Evolutionary conservation across 345 rosid genomes (phyloP), one percentile per base, ranked within the genome.

Genomic region (Citrus inodora): DNA sequence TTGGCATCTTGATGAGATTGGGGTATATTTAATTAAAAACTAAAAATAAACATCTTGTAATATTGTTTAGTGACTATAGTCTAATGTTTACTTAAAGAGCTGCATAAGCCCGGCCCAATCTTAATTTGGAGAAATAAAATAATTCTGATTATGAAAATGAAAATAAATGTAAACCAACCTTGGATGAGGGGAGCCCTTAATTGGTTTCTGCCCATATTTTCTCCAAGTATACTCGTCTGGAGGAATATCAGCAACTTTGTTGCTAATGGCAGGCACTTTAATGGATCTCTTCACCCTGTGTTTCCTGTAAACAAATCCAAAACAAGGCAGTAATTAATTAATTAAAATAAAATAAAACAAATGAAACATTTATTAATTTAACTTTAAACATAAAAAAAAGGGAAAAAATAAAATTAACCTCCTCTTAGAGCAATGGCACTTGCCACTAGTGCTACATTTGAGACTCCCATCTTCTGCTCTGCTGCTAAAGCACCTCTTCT

Each of bases 181-280:
- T 32, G 97, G 97, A 82, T 91, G 93, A 17, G 94, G 93, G 81
- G 97, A 89, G 22, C 94, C 94, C 74, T 92, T 92, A 33, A 92
- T 92, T 4, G 97, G 97, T 80, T 92, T 92, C 80, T 92, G 97
- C 21, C 97, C 97, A 62, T 92, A 92, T 75, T 92, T 92, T 78
- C 93, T 91, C 97, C 97, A 92, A 38, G 97, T 87, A 75, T 85
- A 91, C 83, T 92, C 97, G 85, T 92, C 97, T 21, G 93, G 90
- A 70, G 97, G 97, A 78, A 92, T 91, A 83, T 92, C 95, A 3
- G 97, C 93, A 74, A 91, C 85, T 89, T 88, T 92, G 88, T 91
- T 91, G 75, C 97, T 92, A 22, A 92, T 88, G 58, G 97, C 97
- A 81, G 97, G 97, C n/a, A 91, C 93, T 78, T 91, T 91, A 46